Conservation (phyloP, 768 basidiomycete genomes). For the Tephrocybe sp. region DNA sequence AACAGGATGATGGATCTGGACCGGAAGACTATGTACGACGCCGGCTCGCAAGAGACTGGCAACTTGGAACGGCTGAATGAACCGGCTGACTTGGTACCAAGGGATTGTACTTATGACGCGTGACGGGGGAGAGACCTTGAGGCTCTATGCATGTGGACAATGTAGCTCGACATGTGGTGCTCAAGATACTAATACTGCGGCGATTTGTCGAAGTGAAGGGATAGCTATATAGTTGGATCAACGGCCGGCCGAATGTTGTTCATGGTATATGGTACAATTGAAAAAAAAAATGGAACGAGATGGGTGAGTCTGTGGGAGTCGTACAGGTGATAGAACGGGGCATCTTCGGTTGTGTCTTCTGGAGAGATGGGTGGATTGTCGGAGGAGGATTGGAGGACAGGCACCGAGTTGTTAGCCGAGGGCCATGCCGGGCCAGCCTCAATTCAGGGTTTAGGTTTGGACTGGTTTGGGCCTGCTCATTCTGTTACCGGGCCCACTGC, state of each 20-base stretch:
- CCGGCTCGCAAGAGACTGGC: not conserved
- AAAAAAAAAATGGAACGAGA: not conserved
- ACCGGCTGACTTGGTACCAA: not conserved
- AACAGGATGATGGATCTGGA: conserved; percentile 10
- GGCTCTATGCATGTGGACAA: not conserved
- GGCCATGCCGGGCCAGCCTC: conserved; percentile 11
- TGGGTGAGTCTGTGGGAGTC: too few species aligned
- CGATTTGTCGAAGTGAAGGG: too few species aligned
- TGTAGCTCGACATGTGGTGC: too few species aligned
- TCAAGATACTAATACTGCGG: too few species aligned
- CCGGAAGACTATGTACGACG: too few species aligned
- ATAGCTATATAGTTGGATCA: too few species aligned
- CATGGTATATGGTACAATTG: too few species aligned
- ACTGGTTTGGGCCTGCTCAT: conserved; percentile 20
- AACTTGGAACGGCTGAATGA: too few species aligned
- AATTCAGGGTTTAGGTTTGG: conserved; percentile 12
- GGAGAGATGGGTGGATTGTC: conserved; percentile 9
- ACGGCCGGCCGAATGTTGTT: not conserved
- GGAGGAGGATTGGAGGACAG: not conserved
- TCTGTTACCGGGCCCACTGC: conserved; percentile 29
- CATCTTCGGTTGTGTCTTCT: conserved; percentile 17
- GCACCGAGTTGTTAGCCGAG: conserved; percentile 17
- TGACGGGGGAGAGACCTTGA: not conserved
- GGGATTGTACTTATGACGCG: too few species aligned
- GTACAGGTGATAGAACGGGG: conserved; percentile 3